Percentiles rank a stretch among this genome's conserved stretches.
phyloP scores from a whole-genome alignment of 192 early-diverging fungal genomes.

The Entomortierella chlamydospora region DNA sequence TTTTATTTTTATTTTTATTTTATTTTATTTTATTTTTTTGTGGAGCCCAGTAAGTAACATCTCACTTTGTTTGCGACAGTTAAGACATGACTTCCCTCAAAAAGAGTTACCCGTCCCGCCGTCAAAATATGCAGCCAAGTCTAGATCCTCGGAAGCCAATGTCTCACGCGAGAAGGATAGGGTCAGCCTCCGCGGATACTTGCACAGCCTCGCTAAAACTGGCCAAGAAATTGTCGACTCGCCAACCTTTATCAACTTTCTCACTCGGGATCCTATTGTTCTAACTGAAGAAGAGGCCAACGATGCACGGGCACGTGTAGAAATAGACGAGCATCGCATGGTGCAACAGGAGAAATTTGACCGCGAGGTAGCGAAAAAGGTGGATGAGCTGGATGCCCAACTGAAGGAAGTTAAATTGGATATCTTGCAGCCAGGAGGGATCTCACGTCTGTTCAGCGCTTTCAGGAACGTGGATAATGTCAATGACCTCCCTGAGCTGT shows the following conservation, averaged over 20 bases:
- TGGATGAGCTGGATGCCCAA: slow-evolving; percentile 60
- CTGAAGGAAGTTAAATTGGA: slow-evolving; percentile 61
- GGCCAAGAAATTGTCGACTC: slow-evolving; percentile 40
- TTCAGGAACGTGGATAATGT: slow-evolving; percentile 44
- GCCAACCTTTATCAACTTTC: slow-evolving; percentile 47
- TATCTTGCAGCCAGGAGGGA: slow-evolving; percentile 54
- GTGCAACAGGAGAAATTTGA: slow-evolving; percentile 59
- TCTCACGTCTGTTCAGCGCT: slow-evolving; percentile 30
- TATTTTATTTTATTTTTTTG: background rate
- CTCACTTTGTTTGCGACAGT: slow-evolving; percentile 4
- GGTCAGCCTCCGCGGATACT: slow-evolving; percentile 56
- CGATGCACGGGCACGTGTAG: slow-evolving; percentile 47
- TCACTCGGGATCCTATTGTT: slow-evolving; percentile 49
- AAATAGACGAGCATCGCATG: slow-evolving; percentile 54
- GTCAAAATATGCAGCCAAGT: slow-evolving; percentile 47
- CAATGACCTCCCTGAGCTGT: slow-evolving; percentile 54
- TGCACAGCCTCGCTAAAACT: slow-evolving; percentile 47
- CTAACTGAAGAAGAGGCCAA: slow-evolving; percentile 52
- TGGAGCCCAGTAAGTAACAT: background rate
- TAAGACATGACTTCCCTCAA: slow-evolving; percentile 58
- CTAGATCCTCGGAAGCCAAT: slow-evolving; percentile 12
- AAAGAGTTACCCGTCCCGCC: slow-evolving; percentile 61
- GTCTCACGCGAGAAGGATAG: slow-evolving; percentile 65
- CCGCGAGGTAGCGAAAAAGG: slow-evolving; percentile 58
- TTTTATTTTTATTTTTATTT: background rate